phyloP scores from a whole-genome alignment of 2,329 filamentous ascomycete species.

The Pseudocercospora macadamiae region DNA sequence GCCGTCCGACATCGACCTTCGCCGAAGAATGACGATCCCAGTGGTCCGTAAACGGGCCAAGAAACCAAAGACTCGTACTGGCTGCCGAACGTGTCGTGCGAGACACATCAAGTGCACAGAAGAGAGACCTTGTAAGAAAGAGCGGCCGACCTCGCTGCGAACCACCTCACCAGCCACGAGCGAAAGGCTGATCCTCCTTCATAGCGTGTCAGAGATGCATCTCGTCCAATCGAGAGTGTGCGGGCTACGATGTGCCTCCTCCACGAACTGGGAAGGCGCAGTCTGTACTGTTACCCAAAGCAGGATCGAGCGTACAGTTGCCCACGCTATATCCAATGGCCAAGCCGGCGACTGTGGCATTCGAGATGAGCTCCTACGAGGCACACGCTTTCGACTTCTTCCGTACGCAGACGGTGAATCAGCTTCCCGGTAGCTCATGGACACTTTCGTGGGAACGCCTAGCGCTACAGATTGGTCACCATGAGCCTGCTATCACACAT shows the following conservation, averaged over 20 bases:
- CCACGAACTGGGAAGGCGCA: conserved; percentile 9
- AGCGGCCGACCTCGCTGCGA: no score
- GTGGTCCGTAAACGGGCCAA: conserved; percentile 21
- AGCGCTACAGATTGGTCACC: conserved; percentile 20
- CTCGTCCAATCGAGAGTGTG: conserved; percentile 17
- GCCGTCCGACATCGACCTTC: no score
- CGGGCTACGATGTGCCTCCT: conserved; percentile 20
- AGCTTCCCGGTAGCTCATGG: conserved; percentile 25
- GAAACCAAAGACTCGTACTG: conserved; percentile 20
- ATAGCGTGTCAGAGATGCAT: conserved; percentile 16
- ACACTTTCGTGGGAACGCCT: conserved; percentile 23
- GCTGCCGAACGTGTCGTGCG: conserved; percentile 23
- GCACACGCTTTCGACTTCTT: conserved; percentile 28
- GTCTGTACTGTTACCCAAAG: conserved; percentile 15
- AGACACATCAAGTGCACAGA: conserved; percentile 26
- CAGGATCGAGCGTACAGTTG: background rate
- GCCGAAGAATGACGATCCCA: conserved; percentile 18
- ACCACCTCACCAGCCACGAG: background rate
- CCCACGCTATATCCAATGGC: conserved; percentile 16
- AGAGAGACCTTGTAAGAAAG: conserved; percentile 17
- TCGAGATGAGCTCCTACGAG: conserved; percentile 15
- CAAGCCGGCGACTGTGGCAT: conserved; percentile 8
- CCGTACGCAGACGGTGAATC: conserved; percentile 21
- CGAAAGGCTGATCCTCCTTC: background rate
- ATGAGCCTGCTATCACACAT: conserved; percentile 23